phyloP scores from a whole-genome alignment of 805 yeast species.

The Saturnispora besseyi region DNA sequence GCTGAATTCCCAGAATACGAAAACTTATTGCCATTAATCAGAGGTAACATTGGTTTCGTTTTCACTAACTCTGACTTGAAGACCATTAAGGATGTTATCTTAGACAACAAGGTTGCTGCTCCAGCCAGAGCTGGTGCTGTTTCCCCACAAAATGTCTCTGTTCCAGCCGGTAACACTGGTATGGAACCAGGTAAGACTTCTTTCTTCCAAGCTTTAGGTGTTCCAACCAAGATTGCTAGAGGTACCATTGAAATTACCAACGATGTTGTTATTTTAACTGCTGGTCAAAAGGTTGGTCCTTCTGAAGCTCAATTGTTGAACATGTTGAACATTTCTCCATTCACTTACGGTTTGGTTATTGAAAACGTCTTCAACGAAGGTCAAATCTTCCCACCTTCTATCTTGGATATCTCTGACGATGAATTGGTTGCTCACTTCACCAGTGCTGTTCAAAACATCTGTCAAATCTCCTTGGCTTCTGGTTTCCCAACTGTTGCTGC shows the following conservation, averaged over 20 bases:
- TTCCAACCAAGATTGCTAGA: slow-evolving; percentile 99
- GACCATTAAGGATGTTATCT: slow-evolving; percentile 78
- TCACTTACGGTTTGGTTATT: slow-evolving; percentile 96
- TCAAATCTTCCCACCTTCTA: slow-evolving; percentile 92
- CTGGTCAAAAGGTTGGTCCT: slow-evolving; percentile 89
- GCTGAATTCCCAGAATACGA: slow-evolving; percentile 93
- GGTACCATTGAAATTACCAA: slow-evolving; percentile 99
- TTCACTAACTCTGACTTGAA: slow-evolving; percentile 96
- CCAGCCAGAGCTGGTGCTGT: slow-evolving; percentile 99
- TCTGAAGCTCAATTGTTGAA: slow-evolving; percentile 98
- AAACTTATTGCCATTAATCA: slow-evolving; percentile 88
- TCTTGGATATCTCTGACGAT: slow-evolving; percentile 97
- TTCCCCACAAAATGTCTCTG: slow-evolving; percentile 96
- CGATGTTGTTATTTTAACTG: slow-evolving; percentile 91
- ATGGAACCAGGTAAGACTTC: slow-evolving; percentile 99
- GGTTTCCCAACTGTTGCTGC: slow-evolving; percentile 99
- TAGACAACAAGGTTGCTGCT: slow-evolving; percentile 96
- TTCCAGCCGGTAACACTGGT: slow-evolving; percentile 99
- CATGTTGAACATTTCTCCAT: slow-evolving; percentile 99
- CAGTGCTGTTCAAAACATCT: slow-evolving; percentile 86
- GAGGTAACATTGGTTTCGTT: slow-evolving; percentile 99
- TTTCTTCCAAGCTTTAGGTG: slow-evolving; percentile 99
- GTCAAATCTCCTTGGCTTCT: slow-evolving; percentile 93
- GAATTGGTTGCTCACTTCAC: slow-evolving; percentile 90
- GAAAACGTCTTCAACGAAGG: slow-evolving; percentile 98